Evolutionary conservation across 1,139 yeast species (phyloP).

Genomic region (Debaryomyces subglobosus): DNA sequence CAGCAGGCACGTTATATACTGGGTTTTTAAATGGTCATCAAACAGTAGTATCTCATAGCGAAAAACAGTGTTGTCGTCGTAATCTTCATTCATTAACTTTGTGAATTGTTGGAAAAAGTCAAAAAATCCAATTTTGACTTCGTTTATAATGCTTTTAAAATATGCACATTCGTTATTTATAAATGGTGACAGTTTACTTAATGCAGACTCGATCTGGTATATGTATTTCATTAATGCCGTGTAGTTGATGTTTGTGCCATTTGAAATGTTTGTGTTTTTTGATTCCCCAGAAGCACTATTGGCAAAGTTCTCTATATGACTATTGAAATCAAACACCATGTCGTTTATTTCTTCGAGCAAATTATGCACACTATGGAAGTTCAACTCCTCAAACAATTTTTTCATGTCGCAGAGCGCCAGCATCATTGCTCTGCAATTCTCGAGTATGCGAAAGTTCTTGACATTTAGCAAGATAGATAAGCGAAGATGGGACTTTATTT

Average conservation of each 20-base stretch:
- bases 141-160: conserved; percentile 7
- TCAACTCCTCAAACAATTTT: conserved; percentile 7
- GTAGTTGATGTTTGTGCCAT: conserved; percentile 4
- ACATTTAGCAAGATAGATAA: conserved; percentile 12
- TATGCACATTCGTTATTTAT: conserved; percentile 11
- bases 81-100: neutral
- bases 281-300: neutral
- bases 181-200: conserved; percentile 11
- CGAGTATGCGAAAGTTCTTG: conserved; percentile 8
- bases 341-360: conserved; percentile 14
- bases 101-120: conserved; percentile 13
- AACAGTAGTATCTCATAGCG: conserved; percentile 14
- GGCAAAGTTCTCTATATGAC: conserved; percentile 4
- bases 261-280: neutral
- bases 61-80: conserved; percentile 7
- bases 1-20: neutral
- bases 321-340: conserved; percentile 13
- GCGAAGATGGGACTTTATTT: conserved; percentile 8
- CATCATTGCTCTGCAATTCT: conserved; percentile 15
- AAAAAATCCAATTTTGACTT: conserved; percentile 11
- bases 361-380: conserved; percentile 10
- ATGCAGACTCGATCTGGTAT: conserved; percentile 9
- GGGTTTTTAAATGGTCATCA: conserved; percentile 15
- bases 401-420: conserved; percentile 10
- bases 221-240: conserved; percentile 3